Percentiles rank a stretch among this genome's conserved stretches.
phyloP scores from a whole-genome alignment of 2,329 filamentous ascomycete species.

The Pyrenophora tritici-repentis region DNA sequence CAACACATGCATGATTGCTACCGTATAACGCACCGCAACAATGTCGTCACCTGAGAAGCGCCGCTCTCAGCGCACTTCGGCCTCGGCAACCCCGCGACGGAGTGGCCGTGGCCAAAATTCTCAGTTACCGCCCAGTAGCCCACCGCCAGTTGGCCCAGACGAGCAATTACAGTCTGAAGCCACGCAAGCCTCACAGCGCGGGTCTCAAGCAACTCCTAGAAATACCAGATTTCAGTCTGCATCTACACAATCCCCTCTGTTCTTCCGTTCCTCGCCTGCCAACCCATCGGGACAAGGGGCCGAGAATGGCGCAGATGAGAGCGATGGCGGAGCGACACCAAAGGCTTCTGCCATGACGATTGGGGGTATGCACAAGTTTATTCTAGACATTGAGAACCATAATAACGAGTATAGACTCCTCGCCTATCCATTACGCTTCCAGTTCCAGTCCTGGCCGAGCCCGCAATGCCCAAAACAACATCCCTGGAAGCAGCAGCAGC shows the following conservation, averaged over 20 bases:
- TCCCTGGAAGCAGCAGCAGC: constrained; percentile 81
- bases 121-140: constrained; percentile 59
- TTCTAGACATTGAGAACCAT: constrained; percentile 4
- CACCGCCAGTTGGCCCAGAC: constrained; percentile 49
- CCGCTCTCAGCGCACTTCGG: constrained; percentile 60
- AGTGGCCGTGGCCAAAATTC: constrained; percentile 60
- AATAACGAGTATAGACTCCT: constrained; percentile 69
- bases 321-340: constrained; percentile 71
- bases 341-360: constrained; percentile 65
- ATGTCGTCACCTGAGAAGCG: constrained; percentile 68
- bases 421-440: constrained; percentile 86
- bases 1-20: constrained; percentile 6
- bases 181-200: constrained; percentile 47
- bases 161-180: constrained; percentile 52
- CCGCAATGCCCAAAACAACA: constrained; percentile 64
- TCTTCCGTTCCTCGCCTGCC: constrained; percentile 69
- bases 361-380: constrained; percentile 60
- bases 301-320: constrained; percentile 51
- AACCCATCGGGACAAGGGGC: constrained; percentile 50
- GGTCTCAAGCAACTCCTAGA: constrained; percentile 53
- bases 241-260: constrained; percentile 72
- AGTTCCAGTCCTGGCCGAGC: constrained; percentile 82
- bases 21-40: constrained; percentile 14
- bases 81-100: constrained; percentile 61
- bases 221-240: constrained; percentile 50